Evolutionary conservation across 345 rosid genomes (phyloP).

Genomic region (Linum trigynum): DNA sequence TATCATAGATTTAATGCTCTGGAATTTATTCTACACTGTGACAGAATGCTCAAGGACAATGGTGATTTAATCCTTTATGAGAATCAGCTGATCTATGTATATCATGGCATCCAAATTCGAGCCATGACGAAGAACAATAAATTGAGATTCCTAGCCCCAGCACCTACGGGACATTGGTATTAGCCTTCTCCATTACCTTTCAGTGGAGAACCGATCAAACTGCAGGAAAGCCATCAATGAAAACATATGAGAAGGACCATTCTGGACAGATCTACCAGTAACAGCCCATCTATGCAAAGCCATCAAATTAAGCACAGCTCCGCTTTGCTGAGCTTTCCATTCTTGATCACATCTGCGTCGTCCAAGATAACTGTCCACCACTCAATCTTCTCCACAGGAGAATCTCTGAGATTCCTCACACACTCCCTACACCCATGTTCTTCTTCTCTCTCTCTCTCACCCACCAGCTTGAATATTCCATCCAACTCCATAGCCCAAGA

Average conservation of each 20-base stretch:
- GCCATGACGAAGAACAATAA: not conserved
- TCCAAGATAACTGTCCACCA: conserved; percentile 90
- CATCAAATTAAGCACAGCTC: conserved; percentile 45
- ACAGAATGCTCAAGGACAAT: too few species aligned
- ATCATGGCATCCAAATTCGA: not conserved
- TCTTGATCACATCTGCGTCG: conserved; percentile 86
- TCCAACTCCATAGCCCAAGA: conserved; percentile 38
- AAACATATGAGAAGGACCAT: conserved; percentile 64
- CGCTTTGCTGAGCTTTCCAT: conserved; percentile 73
- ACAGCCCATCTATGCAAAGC: conserved; percentile 76
- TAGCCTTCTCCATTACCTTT: conserved; percentile 70
- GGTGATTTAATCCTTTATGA: too few species aligned
- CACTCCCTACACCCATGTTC: conserved; percentile 45
- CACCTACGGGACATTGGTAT: conserved; percentile 65
- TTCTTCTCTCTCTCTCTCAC: conserved; percentile 43
- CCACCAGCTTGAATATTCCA: conserved; percentile 59
- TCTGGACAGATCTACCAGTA: conserved; percentile 91
- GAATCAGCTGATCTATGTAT: too few species aligned
- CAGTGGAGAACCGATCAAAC: conserved; percentile 75
- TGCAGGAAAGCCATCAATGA: conserved; percentile 74
- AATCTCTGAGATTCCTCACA: conserved; percentile 45
- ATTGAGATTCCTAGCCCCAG: conserved; percentile 25
- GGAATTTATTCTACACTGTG: too few species aligned
- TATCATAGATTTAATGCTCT: too few species aligned
- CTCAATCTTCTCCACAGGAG: conserved; percentile 57